phyloP scores from a whole-genome alignment of 495 filamentous ascomycete genomes.

The Terfezia boudieri region DNA sequence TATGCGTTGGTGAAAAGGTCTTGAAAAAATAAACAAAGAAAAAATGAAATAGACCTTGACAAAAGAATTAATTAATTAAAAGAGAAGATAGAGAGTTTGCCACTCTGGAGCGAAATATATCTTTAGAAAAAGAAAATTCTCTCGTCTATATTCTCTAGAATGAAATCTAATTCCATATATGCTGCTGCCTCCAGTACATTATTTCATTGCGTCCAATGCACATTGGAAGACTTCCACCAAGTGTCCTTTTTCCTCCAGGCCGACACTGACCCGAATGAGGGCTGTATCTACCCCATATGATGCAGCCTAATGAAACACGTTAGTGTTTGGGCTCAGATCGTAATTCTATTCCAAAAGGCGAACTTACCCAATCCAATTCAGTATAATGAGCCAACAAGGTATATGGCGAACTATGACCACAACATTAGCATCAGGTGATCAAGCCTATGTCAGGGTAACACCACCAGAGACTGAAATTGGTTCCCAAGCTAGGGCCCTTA shows the following conservation, averaged over 20 bases:
- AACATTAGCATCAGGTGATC: constrained; percentile 16
- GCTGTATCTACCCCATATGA: constrained; percentile 55
- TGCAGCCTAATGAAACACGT: constrained; percentile 29
- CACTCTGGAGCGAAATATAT: too few relatives aligned
- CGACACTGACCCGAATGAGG: constrained; percentile 72
- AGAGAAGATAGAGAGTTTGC: too few relatives aligned
- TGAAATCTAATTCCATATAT: too few relatives aligned
- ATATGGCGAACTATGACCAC: constrained; percentile 40
- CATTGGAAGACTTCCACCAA: constrained; percentile 29
- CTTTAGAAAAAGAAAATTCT: too few relatives aligned
- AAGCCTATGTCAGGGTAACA: constrained; percentile 2
- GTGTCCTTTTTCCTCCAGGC: constrained; percentile 54
- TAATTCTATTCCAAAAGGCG: not conserved
- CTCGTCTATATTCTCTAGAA: too few relatives aligned
- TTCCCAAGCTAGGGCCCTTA: constrained; percentile 87
- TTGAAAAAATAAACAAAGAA: too few relatives aligned
- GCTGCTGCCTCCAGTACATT: not conserved
- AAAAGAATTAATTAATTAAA: too few relatives aligned
- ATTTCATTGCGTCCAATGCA: constrained; percentile 20
- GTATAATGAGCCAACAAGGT: constrained; percentile 77
- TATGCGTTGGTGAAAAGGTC: not conserved
- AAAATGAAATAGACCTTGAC: too few relatives aligned
- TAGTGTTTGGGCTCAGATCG: not conserved
- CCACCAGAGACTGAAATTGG: constrained; percentile 67
- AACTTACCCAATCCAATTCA: constrained; percentile 66